phyloP scores from a whole-genome alignment of 108 stramenopile species.

The Nitzschia inconspicua region DNA sequence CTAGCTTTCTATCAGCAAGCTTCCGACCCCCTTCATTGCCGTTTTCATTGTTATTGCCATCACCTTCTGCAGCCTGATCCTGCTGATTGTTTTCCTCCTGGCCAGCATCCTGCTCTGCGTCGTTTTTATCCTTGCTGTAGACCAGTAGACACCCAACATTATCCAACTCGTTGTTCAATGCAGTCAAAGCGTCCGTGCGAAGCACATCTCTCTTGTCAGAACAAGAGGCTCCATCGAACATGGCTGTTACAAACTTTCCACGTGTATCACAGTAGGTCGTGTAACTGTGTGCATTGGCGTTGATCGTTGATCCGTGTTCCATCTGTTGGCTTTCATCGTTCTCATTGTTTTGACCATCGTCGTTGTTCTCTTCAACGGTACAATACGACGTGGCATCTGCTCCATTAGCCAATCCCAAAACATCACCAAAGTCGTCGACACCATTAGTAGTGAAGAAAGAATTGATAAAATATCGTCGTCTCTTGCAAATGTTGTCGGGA shows the following conservation, averaged over 20 bases:
- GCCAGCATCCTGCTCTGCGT: not conserved
- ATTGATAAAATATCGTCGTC: conserved; percentile 38
- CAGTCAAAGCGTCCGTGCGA: not conserved
- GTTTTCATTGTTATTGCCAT: not conserved
- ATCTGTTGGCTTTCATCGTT: not conserved
- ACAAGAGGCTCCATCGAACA: conserved; percentile 25
- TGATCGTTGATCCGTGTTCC: not conserved
- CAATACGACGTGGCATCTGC: conserved; percentile 15
- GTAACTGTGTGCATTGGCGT: conserved; percentile 19
- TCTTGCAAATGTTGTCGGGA: conserved; percentile 11
- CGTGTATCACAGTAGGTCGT: conserved; percentile 10
- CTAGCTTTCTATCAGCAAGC: not conserved
- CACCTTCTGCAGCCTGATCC: not conserved
- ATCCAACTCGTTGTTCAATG: conserved; percentile 10
- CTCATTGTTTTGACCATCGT: conserved; percentile 5
- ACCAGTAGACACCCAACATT: conserved; percentile 5
- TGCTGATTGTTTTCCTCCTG: not conserved
- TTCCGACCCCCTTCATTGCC: not conserved
- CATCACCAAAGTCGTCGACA: conserved; percentile 13
- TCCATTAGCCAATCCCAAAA: conserved; percentile 8
- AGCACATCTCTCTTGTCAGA: not conserved
- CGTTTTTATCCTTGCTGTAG: not conserved
- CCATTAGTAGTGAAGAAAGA: conserved; percentile 40
- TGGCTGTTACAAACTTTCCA: conserved; percentile 16
- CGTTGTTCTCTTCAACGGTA: not conserved